phyloP scores from a whole-genome alignment of 306 rosid species.

The Leucaena leucocephala region DNA sequence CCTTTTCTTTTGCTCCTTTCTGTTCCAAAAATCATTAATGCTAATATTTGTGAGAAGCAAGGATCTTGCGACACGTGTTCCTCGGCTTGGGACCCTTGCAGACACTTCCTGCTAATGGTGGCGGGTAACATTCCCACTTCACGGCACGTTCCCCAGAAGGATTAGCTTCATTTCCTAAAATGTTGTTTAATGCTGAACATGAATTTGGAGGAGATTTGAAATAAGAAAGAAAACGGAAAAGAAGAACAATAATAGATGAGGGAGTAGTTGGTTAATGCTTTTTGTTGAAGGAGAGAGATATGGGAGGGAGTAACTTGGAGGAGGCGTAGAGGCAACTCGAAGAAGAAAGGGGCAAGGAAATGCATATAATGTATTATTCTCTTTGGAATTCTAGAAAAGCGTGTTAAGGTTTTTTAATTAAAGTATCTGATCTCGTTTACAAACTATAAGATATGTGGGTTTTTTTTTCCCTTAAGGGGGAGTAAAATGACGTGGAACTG shows the following conservation, averaged over 20 bases:
- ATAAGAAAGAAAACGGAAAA: background rate
- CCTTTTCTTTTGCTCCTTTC: background rate
- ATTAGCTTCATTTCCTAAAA: background rate
- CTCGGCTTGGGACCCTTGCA: no score
- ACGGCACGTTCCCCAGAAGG: background rate
- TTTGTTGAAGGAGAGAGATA: background rate
- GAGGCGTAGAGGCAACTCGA: background rate
- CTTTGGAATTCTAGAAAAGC: background rate
- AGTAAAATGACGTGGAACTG: no score
- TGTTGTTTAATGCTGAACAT: background rate
- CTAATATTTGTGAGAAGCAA: background rate
- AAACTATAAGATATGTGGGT: background rate
- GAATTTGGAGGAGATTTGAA: background rate
- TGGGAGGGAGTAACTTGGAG: background rate
- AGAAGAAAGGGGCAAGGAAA: background rate
- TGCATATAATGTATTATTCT: background rate
- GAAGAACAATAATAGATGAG: background rate
- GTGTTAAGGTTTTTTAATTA: background rate
- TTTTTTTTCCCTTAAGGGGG: no score
- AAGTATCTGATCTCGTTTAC: background rate
- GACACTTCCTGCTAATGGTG: background rate
- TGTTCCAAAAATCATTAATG: background rate
- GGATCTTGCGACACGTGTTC: slow-evolving; percentile 12
- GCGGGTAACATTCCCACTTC: background rate
- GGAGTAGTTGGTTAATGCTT: background rate